phyloP scores from a whole-genome alignment of 805 yeast species.

The Saccharomycopsis amapae region DNA sequence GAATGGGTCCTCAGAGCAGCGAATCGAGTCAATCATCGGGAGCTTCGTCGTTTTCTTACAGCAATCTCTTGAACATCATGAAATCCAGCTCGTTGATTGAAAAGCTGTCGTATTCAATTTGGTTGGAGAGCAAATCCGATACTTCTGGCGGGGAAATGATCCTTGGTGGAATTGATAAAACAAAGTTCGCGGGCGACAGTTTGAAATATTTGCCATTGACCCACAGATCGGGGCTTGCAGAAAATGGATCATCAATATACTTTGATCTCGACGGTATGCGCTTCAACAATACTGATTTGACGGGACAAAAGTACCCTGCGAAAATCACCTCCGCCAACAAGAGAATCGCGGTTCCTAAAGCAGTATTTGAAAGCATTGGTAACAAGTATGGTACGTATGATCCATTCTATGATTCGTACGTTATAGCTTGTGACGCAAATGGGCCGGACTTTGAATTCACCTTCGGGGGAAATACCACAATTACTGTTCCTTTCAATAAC shows the following conservation, averaged over 20 bases:
- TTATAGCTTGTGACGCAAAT: not conserved
- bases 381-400: too few relatives aligned
- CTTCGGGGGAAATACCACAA: slow-evolving; percentile 4
- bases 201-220: slow-evolving; percentile 23
- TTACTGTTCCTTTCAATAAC: slow-evolving; percentile 9
- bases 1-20: not conserved
- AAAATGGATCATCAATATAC: not conserved
- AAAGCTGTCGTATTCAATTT: slow-evolving; percentile 52
- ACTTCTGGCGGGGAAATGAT: slow-evolving; percentile 45
- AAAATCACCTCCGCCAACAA: not conserved
- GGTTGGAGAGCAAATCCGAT: slow-evolving; percentile 36
- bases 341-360: not conserved
- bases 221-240: not conserved
- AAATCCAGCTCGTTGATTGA: not conserved
- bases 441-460: slow-evolving; percentile 7
- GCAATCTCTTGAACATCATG: too few relatives aligned
- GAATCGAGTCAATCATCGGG: not conserved
- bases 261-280: not conserved
- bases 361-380: too few relatives aligned
- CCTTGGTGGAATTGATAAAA: slow-evolving; percentile 66
- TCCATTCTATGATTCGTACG: not conserved
- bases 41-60: too few relatives aligned
- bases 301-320: slow-evolving; percentile 4
- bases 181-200: slow-evolving; percentile 51
- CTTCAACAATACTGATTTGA: not conserved